Percentiles rank a stretch among this genome's conserved stretches.
Conservation (phyloP, 768 basidiomycete genomes). For the Mycena vulgaris region DNA sequence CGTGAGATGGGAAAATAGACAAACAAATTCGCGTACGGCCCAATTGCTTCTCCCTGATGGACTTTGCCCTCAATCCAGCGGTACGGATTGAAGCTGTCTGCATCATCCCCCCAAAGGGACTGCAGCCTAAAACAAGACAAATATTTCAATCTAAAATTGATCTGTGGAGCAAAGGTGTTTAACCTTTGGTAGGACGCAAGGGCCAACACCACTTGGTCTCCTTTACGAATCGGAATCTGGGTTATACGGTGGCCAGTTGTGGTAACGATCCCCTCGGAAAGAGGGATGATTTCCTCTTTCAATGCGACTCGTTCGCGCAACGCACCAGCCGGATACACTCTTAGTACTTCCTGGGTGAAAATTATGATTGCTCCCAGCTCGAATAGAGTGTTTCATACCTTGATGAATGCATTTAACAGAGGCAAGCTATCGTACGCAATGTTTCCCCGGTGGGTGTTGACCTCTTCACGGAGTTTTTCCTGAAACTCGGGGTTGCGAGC, state of each 20-base stretch:
- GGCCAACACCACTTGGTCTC: slow-evolving; percentile 9
- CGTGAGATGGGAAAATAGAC: not conserved
- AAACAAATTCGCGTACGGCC: slow-evolving; percentile 17
- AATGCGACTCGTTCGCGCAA: slow-evolving; percentile 12
- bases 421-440: slow-evolving; percentile 8
- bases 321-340: slow-evolving; percentile 12
- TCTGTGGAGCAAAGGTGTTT: not conserved
- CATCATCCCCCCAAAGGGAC: slow-evolving; percentile 12
- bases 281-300: slow-evolving; percentile 4
- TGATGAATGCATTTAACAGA: slow-evolving; percentile 17
- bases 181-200: slow-evolving; percentile 13
- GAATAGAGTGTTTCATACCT: slow-evolving; percentile 1
- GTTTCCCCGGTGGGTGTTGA: not conserved
- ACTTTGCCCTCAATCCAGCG: slow-evolving; percentile 6
- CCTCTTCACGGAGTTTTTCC: slow-evolving; percentile 9
- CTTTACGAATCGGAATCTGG: slow-evolving; percentile 10
- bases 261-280: slow-evolving; percentile 4
- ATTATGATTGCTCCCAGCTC: slow-evolving; percentile 2
- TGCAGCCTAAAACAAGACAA: slow-evolving; percentile 2
- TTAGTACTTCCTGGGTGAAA: not conserved
- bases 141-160: not conserved
- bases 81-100: slow-evolving; percentile 14
- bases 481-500: slow-evolving; percentile 17
- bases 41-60: slow-evolving; percentile 11
- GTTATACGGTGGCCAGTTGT: slow-evolving; percentile 11